Base-by-base conservation (phyloP, 106 monocot genomes). In the Allium sativum region DNA sequence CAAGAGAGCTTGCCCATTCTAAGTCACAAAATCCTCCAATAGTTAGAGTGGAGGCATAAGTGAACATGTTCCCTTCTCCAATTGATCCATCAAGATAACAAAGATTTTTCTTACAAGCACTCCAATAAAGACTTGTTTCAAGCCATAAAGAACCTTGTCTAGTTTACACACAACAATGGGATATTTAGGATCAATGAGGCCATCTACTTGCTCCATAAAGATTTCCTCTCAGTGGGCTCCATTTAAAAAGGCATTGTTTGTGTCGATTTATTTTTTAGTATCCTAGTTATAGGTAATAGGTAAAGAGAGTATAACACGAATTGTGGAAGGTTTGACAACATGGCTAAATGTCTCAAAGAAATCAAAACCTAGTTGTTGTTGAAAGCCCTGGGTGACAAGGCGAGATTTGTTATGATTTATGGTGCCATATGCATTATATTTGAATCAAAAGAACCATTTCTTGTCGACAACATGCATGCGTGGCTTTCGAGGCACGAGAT, bases 1-100 rank as follows among this genome's bases (percentile, higher is more conserved):
- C n/a, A n/a, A n/a, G n/a, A 31, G n/a, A n/a, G 12, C 48, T 12
- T 48, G 48, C 48, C 48, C 48, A 48, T 9, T 48, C 48, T 48
- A 12, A 8, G 12, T 76, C 62, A 55, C 18, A 46, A 21, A 22
- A 76, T 2, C 40, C 63, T 40, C 31, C 9, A 0, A 76, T 46
- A 14, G 3, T n/a, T 0, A 56, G 12, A 48, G 8, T n/a, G n/a
- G n/a, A n/a, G n/a, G n/a, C 21, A 7, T 0, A 4, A 11, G 5
- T 1, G 17, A 70, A 9, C 0, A 1, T 0, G 12, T 59, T 2
- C 3, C 59, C 69, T 10, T 21, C 48, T 12, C 61, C 14, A 21
- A 15, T 1, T 1, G 69, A 48, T 8, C 59, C 47, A 18, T 48
- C 7, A 0, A 70, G 2, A 10, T 59, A 70, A 1, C 48, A 12